phyloP scores from a whole-genome alignment of 768 basidiomycete species.

The Lentinula sp. region DNA sequence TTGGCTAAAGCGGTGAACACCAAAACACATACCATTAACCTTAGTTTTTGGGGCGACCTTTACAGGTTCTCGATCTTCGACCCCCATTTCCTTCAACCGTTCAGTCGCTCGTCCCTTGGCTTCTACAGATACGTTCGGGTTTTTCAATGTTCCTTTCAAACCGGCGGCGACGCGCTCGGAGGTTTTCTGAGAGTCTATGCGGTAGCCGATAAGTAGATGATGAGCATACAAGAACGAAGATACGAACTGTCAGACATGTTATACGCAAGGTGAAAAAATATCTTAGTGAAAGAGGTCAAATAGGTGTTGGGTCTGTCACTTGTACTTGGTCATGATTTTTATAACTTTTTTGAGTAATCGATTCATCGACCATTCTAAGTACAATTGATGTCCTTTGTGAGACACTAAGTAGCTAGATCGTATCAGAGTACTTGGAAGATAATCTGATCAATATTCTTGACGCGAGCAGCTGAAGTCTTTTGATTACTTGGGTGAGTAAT shows the following conservation, averaged over 20 bases:
- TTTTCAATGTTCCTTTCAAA: constrained; percentile 47
- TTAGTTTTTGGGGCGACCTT: neutral
- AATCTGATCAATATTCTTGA: too few species aligned
- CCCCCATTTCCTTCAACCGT: constrained; percentile 27
- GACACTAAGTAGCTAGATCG: neutral
- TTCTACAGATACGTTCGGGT: constrained; percentile 47
- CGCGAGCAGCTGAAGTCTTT: too few species aligned
- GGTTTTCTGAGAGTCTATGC: constrained; percentile 24
- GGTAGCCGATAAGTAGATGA: neutral
- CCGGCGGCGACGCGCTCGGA: constrained; percentile 46
- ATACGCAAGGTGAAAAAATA: too few species aligned
- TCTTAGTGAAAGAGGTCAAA: too few species aligned
- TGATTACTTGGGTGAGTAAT: too few species aligned
- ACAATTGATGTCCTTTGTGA: neutral
- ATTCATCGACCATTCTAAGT: too few species aligned
- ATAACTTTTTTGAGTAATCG: too few species aligned
- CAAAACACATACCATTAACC: neutral
- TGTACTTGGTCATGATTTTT: too few species aligned
- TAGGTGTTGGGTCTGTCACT: too few species aligned
- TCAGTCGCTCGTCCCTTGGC: constrained; percentile 43
- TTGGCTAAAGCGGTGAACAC: too few species aligned
- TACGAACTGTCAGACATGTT: neutral
- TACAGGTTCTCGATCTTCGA: neutral
- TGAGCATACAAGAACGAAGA: neutral
- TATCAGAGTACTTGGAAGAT: too few species aligned